Percentiles rank a stretch among this genome's conserved stretches.
Evolutionary conservation across 75 land plant species (phyloP).

Genomic region (Selaginella tamariscina): DNA sequence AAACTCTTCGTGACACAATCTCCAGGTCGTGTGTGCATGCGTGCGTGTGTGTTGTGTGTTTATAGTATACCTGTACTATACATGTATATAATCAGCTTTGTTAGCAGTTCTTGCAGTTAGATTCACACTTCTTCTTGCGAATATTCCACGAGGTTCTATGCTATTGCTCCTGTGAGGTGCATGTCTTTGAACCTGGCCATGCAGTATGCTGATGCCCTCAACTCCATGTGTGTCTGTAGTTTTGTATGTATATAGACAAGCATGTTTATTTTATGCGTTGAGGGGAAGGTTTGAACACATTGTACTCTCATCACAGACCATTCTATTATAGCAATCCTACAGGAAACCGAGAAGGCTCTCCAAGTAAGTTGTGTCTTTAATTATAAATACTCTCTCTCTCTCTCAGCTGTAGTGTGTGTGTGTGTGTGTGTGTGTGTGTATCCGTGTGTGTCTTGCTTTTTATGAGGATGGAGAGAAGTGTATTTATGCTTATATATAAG

Average conservation of each 20-base stretch:
- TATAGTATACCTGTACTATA: background rate
- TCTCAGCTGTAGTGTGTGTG: background rate
- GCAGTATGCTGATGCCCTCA: background rate
- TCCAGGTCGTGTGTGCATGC: conserved; percentile 4
- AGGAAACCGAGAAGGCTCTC: conserved; percentile 52
- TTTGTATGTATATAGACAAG: conserved; percentile 41
- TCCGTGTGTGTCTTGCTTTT: background rate
- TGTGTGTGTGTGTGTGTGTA: background rate
- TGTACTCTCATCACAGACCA: conserved; percentile 64
- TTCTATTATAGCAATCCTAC: conserved; percentile 49
- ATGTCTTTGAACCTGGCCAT: conserved; percentile 6
- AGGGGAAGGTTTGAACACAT: conserved; percentile 74
- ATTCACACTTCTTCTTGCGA: background rate
- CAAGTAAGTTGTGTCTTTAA: conserved; percentile 47
- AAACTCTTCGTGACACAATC: background rate
- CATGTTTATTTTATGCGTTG: background rate
- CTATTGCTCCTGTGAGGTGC: conserved; percentile 8
- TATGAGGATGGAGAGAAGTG: background rate
- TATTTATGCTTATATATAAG: background rate
- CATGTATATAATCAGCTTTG: background rate
- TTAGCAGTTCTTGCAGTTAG: background rate
- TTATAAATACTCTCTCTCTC: background rate
- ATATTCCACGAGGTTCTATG: conserved; percentile 4
- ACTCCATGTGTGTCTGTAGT: conserved; percentile 56
- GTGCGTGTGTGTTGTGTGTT: background rate